A percentile compares a stretch with the other conserved stretches of the same genome.
Evolutionary conservation across 2,329 filamentous ascomycete genomes (phyloP).

Genomic region (Pyrenochaeta sp.): DNA sequence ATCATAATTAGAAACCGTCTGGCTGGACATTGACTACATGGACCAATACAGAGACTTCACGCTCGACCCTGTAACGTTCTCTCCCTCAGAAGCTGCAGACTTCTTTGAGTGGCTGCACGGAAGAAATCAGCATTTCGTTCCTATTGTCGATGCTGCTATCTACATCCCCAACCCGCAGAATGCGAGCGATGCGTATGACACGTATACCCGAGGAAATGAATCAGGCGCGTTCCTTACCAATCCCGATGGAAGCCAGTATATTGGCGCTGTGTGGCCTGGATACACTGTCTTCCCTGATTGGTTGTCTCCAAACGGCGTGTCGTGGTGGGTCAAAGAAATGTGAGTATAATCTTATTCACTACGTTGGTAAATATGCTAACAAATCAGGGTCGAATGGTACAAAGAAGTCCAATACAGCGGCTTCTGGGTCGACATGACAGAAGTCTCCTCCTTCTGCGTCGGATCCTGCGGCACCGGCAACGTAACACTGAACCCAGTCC

Average conservation of each 20-base stretch:
- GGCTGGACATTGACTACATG: slow-evolving; percentile 55
- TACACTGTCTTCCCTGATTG: slow-evolving; percentile 70
- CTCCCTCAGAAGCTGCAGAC: slow-evolving; percentile 56
- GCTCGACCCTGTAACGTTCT: slow-evolving; percentile 62
- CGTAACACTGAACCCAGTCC: slow-evolving; percentile 71
- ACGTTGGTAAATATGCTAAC: slow-evolving; percentile 4
- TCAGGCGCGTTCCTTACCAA: slow-evolving; percentile 61
- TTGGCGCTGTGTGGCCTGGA: slow-evolving; percentile 64
- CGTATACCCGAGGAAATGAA: slow-evolving; percentile 59
- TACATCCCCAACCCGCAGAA: slow-evolving; percentile 78
- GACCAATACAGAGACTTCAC: slow-evolving; percentile 63
- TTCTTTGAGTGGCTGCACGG: slow-evolving; percentile 63
- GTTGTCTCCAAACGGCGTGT: slow-evolving; percentile 64
- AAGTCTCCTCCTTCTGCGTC: slow-evolving; percentile 70
- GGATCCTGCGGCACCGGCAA: slow-evolving; percentile 75
- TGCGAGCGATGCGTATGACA: slow-evolving; percentile 63
- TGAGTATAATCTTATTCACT: slow-evolving; percentile 19
- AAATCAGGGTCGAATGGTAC: slow-evolving; percentile 52
- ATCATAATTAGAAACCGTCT: slow-evolving; percentile 44
- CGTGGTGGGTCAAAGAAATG: slow-evolving; percentile 67
- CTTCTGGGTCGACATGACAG: slow-evolving; percentile 69
- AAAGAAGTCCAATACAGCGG: slow-evolving; percentile 62
- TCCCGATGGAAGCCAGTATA: slow-evolving; percentile 62
- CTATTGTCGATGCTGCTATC: slow-evolving; percentile 69
- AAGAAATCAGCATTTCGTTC: slow-evolving; percentile 65